Conservation (phyloP, 2,329 filamentous ascomycete species). For the Spiromastix sp. region DNA sequence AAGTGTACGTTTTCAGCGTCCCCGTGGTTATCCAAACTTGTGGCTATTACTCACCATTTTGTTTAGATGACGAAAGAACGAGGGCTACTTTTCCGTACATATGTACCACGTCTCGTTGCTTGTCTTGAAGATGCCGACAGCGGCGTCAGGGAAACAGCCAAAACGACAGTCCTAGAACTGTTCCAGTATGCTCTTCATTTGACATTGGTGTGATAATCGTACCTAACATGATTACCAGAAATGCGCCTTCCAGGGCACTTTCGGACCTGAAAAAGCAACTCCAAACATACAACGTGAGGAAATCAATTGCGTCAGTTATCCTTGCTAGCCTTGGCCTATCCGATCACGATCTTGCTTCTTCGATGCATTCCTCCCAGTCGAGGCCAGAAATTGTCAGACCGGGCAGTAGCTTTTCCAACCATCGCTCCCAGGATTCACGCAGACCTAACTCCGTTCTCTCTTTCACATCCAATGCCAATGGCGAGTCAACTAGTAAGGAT, state of each 20-base stretch:
- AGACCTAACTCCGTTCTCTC: conserved; percentile 17
- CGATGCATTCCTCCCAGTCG: conserved; percentile 12
- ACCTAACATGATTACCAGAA: conserved; percentile 34
- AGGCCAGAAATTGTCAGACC: conserved; percentile 15
- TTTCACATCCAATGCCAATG: conserved; percentile 9
- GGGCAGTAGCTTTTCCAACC: conserved; percentile 17
- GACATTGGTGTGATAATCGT: not conserved
- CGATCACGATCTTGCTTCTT: conserved; percentile 17
- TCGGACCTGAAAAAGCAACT: conserved; percentile 82
- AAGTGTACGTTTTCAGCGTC: conserved; percentile 42
- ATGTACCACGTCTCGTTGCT: conserved; percentile 73
- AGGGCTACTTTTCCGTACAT: conserved; percentile 67
- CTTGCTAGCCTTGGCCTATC: conserved; percentile 54
- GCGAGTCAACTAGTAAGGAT: conserved; percentile 10
- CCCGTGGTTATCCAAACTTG: conserved; percentile 4
- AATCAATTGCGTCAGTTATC: conserved; percentile 74
- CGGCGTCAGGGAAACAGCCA: conserved; percentile 74
- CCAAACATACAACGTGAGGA: conserved; percentile 71
- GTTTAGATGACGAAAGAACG: conserved; percentile 68
- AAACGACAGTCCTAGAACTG: conserved; percentile 72
- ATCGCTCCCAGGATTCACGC: conserved; percentile 14
- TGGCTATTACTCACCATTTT: not conserved
- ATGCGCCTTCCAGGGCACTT: conserved; percentile 72
- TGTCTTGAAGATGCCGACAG: conserved; percentile 85
- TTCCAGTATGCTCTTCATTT: conserved; percentile 51